A percentile compares a stretch with the other conserved stretches of the same genome.
phyloP scores from a whole-genome alignment of 192 early-diverging fungal species.

The Backusella australiensis region DNA sequence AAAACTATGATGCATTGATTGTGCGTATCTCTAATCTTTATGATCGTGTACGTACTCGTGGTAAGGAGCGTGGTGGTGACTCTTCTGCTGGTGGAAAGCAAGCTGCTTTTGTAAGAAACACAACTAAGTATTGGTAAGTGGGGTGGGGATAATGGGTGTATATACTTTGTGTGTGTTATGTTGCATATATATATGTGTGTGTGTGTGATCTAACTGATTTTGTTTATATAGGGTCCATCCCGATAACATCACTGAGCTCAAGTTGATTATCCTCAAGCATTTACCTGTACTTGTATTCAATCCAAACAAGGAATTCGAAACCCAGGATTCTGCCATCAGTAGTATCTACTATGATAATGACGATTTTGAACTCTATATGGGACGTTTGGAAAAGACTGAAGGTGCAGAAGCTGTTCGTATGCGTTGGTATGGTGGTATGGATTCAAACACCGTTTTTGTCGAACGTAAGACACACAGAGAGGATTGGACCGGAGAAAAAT shows the following conservation, averaged over 20 bases:
- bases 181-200: not conserved
- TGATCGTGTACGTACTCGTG: slow-evolving; percentile 77
- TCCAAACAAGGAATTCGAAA: slow-evolving; percentile 67
- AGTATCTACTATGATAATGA: slow-evolving; percentile 98
- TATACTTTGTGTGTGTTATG: not conserved
- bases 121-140: slow-evolving; percentile 92
- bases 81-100: slow-evolving; percentile 53
- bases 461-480: slow-evolving; percentile 98
- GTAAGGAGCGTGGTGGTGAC: slow-evolving; percentile 59
- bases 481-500: slow-evolving; percentile 95
- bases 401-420: slow-evolving; percentile 93
- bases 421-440: slow-evolving; percentile 96
- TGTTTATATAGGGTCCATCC: slow-evolving; percentile 69
- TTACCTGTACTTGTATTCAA: slow-evolving; percentile 93
- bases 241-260: slow-evolving; percentile 96
- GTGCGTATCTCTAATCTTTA: slow-evolving; percentile 83
- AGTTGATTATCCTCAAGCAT: slow-evolving; percentile 89
- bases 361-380: slow-evolving; percentile 88
- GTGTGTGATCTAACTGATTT: not conserved
- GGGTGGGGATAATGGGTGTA: not conserved
- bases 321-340: slow-evolving; percentile 87
- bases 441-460: slow-evolving; percentile 85
- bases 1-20: slow-evolving; percentile 88
- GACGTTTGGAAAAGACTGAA: slow-evolving; percentile 88
- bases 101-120: slow-evolving; percentile 86